Conservation (phyloP, 2,329 filamentous ascomycete species). For the Ophiostoma quercus region DNA sequence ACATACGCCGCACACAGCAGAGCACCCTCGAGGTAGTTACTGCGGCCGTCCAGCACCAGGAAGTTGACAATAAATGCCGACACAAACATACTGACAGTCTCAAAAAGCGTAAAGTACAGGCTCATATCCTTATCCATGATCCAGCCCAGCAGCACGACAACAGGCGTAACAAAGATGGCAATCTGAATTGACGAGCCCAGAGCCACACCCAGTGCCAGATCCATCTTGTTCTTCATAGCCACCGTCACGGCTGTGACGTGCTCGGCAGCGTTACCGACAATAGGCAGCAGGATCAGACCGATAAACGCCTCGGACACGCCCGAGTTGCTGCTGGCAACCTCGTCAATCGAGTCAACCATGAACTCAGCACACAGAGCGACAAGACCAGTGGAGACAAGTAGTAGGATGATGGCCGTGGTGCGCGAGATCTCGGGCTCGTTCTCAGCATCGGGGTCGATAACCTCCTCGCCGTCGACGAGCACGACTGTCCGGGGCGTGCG, state of each 20-base stretch:
- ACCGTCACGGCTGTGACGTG: constrained; percentile 59
- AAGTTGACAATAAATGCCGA: constrained; percentile 69
- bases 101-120: constrained; percentile 70
- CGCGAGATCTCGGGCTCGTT: constrained; percentile 38
- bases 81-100: constrained; percentile 67
- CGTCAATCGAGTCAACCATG: constrained; percentile 54
- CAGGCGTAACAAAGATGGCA: constrained; percentile 54
- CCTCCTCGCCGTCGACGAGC: constrained; percentile 14
- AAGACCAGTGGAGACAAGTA: constrained; percentile 50
- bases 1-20: constrained; percentile 32
- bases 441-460: constrained; percentile 31
- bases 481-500: constrained; percentile 25
- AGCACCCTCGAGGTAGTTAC: constrained; percentile 53
- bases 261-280: constrained; percentile 59
- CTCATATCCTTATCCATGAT: constrained; percentile 50
- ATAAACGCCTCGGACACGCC: constrained; percentile 54
- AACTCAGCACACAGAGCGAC: constrained; percentile 59
- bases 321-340: constrained; percentile 43
- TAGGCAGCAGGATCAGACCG: constrained; percentile 56
- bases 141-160: constrained; percentile 58
- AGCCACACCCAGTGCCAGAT: constrained; percentile 56
- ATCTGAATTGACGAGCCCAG: constrained; percentile 59
- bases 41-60: constrained; percentile 66
- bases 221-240: constrained; percentile 56
- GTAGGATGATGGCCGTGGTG: constrained; percentile 44